phyloP scores from a whole-genome alignment of 2,329 filamentous ascomycete species.

The Hypoxylon sp. region DNA sequence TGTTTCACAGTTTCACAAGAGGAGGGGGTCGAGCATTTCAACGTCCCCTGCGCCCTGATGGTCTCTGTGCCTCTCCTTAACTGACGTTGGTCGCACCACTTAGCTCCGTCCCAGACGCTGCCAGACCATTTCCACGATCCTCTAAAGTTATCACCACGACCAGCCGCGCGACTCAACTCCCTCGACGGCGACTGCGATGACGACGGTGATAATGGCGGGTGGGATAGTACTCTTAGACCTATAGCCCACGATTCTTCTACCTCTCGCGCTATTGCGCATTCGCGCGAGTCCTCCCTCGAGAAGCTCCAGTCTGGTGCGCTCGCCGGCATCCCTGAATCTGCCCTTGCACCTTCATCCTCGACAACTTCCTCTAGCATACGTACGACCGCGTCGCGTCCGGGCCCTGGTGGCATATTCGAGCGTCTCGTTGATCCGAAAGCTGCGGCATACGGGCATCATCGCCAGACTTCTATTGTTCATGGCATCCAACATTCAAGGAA shows the following conservation, averaged over 20 bases:
- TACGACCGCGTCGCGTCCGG: slow-evolving; percentile 58
- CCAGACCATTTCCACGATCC: slow-evolving; percentile 67
- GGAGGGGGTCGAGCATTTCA: slow-evolving; percentile 41
- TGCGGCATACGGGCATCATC: slow-evolving; percentile 83
- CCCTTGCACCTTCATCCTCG: slow-evolving; percentile 48
- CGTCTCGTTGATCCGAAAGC: slow-evolving; percentile 69
- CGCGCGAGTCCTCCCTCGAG: slow-evolving; percentile 70
- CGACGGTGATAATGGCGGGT: slow-evolving; percentile 54
- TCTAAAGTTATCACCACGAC: slow-evolving; percentile 65
- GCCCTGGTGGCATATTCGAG: slow-evolving; percentile 61
- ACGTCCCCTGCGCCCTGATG: slow-evolving; percentile 35
- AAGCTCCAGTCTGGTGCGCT: slow-evolving; percentile 59
- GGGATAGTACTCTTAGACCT: slow-evolving; percentile 67
- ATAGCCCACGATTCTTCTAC: slow-evolving; percentile 57
- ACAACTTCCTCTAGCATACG: slow-evolving; percentile 57
- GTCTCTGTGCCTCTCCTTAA: slow-evolving; percentile 36
- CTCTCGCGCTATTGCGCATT: slow-evolving; percentile 62
- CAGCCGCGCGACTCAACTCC: slow-evolving; percentile 64
- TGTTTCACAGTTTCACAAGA: slow-evolving; percentile 52
- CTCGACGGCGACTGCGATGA: slow-evolving; percentile 61
- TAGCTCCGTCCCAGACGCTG: slow-evolving; percentile 72
- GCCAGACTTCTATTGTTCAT: slow-evolving; percentile 97
- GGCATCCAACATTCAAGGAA: slow-evolving; percentile 93
- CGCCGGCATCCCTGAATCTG: slow-evolving; percentile 52
- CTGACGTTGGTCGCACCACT: slow-evolving; percentile 48